A percentile compares a stretch with the other conserved stretches of the same genome.
Evolutionary conservation across 345 rosid genomes (phyloP).

Genomic region (Aegle marmelos): DNA sequence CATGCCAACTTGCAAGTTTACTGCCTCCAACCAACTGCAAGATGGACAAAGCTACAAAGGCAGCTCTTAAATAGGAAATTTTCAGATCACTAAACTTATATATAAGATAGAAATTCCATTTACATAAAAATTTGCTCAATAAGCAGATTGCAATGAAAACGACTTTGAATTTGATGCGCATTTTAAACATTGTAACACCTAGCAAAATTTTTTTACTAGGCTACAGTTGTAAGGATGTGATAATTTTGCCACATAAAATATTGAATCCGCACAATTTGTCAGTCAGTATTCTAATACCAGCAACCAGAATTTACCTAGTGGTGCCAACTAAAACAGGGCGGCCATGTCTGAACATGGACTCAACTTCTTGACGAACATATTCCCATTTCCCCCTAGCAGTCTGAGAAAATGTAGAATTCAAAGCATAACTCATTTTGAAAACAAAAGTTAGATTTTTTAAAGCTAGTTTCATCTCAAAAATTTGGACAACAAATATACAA

Average conservation of each 20-base stretch:
- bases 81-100: background rate
- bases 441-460: background rate
- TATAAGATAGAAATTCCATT: background rate
- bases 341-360: constrained; percentile 85
- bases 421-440: constrained; percentile 13
- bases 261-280: background rate
- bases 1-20: background rate
- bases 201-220: background rate
- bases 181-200: background rate
- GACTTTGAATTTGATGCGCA: background rate
- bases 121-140: background rate
- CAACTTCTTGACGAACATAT: constrained; percentile 81
- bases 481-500: background rate
- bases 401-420: constrained; percentile 35
- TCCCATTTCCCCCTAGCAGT: constrained; percentile 96
- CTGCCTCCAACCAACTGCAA: background rate
- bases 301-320: constrained; percentile 56
- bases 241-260: background rate
- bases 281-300: background rate
- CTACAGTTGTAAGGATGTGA: background rate
- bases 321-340: constrained; percentile 98
- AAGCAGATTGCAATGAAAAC: background rate
- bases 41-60: background rate
- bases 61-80: background rate
- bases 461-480: constrained; percentile 8